Evolutionary conservation across 164 flowering plant species (phyloP), one percentile per base, ranked within the genome.

Genomic region (Umbilicus rupestris): DNA sequence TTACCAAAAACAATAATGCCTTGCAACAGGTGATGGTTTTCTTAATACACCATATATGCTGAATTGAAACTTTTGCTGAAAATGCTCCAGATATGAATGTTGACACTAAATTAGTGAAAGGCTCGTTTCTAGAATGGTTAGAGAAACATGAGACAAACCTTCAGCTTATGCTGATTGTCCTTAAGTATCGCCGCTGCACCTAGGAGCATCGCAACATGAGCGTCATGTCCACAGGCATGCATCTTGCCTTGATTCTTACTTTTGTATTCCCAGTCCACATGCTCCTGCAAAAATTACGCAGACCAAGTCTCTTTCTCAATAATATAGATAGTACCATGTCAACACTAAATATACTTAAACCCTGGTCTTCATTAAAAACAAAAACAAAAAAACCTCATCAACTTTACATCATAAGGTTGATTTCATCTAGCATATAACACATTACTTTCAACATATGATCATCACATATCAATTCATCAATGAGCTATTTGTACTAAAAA

Each of bases 191-290:
- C 78, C 24, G 83, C 79, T 24, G 81, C 83, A 66, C 83, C 83
- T 67, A 80, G 81, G 45, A 80, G 78, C 81, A 80, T 80, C 1
- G 81, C 76, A 41, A 80, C 79, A 74, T 80, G 83, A 7, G 79
- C 81, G 78, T 80, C 83, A 30, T 80, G 81, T 15, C 83, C 83
- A 64, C 83, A 80, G 29, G 76, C 83, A 63, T 80, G 83, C 83
- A 80, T 80, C 58, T 80, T 80, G 7, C 81, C 83, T 44, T 75
- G 70, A 68, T 73, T 66, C 63, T 76, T 80, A 55, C 83, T 80
- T 73, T 78, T 80, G 71, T 80, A 78, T 33, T 78, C 81, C 83
- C 81, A 80, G 31, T 80, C 83, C 42, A 78, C 78, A 16, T 29
- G n/a, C 59, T 80, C 81, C 81, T 80, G 45, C 62, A 59, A 44